Conservation (phyloP, 1,284 basidiomycete genomes). For the Sporisorium exsertum region DNA sequence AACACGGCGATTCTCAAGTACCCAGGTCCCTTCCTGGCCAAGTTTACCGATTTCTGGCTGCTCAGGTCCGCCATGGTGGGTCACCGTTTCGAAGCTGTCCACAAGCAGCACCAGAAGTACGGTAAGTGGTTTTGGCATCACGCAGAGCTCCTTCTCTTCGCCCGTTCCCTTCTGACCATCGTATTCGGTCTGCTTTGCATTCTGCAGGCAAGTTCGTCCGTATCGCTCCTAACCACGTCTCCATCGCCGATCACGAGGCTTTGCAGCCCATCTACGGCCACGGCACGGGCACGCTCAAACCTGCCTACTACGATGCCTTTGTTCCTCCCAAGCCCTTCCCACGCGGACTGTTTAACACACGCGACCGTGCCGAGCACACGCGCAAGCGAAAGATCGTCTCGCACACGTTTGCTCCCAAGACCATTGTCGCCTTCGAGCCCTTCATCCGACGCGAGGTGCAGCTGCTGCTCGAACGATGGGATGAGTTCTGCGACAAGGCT, state of each 20-base stretch:
- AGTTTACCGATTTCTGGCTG: conserved; percentile 83
- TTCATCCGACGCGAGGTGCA: conserved; percentile 62
- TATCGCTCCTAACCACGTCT: conserved; percentile 86
- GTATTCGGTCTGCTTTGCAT: neutral
- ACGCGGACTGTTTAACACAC: conserved; percentile 82
- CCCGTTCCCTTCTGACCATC: neutral
- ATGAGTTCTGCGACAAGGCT: conserved; percentile 58
- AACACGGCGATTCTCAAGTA: conserved; percentile 61
- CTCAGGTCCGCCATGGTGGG: conserved; percentile 77
- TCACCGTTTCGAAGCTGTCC: conserved; percentile 81
- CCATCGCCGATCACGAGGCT: conserved; percentile 76
- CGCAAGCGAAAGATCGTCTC: conserved; percentile 90
- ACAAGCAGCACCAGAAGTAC: conserved; percentile 80
- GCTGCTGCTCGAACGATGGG: conserved; percentile 60
- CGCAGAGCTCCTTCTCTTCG: no score
- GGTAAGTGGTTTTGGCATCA: conserved; percentile 72
- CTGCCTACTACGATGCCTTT: conserved; percentile 79
- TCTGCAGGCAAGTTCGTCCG: conserved; percentile 76
- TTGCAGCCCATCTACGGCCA: conserved; percentile 55
- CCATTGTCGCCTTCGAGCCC: conserved; percentile 60
- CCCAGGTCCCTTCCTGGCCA: conserved; percentile 82
- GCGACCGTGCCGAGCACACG: conserved; percentile 82
- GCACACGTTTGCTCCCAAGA: conserved; percentile 78
- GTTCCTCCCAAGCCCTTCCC: conserved; percentile 70
- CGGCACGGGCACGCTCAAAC: conserved; percentile 57